These are phyloP conservation scores for Tilletia horrida DNA, from an alignment of 1,284 basidiomycete species.

Conservation along the genomic window DNA sequence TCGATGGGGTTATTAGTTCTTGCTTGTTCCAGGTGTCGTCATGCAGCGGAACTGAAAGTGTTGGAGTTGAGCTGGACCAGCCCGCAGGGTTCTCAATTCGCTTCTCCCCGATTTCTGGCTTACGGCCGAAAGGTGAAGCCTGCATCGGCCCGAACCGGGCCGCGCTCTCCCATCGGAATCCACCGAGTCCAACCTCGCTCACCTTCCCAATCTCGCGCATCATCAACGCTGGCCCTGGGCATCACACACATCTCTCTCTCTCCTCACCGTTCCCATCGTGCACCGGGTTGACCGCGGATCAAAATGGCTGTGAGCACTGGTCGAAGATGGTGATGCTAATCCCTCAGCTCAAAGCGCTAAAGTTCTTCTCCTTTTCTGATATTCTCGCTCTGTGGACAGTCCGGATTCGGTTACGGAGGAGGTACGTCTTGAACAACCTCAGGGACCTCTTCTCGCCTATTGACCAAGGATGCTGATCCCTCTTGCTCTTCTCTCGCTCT, in stretches of 20 bases:
- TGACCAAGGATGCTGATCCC: conserved; percentile 16
- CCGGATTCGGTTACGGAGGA: conserved; percentile 68
- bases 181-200: too few species aligned
- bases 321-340: neutral
- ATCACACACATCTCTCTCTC: neutral
- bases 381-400: conserved; percentile 49
- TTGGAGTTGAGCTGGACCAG: too few species aligned
- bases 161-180: too few species aligned
- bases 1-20: too few species aligned
- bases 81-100: too few species aligned
- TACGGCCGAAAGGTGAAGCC: too few species aligned
- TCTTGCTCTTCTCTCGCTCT: conserved; percentile 22
- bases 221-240: neutral
- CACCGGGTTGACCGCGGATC: neutral
- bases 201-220: neutral
- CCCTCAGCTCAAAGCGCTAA: too few species aligned
- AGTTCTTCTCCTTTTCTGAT: conserved; percentile 1
- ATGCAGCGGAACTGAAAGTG: too few species aligned
- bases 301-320: conserved; percentile 3
- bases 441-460: neutral
- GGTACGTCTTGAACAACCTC: conserved; percentile 58
- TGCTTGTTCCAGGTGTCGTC: too few species aligned
- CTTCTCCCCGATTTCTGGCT: too few species aligned
- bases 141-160: too few species aligned
- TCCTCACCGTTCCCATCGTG: neutral